Base-by-base conservation (phyloP, 306 rosid species). In the Sicyos edulis region DNA sequence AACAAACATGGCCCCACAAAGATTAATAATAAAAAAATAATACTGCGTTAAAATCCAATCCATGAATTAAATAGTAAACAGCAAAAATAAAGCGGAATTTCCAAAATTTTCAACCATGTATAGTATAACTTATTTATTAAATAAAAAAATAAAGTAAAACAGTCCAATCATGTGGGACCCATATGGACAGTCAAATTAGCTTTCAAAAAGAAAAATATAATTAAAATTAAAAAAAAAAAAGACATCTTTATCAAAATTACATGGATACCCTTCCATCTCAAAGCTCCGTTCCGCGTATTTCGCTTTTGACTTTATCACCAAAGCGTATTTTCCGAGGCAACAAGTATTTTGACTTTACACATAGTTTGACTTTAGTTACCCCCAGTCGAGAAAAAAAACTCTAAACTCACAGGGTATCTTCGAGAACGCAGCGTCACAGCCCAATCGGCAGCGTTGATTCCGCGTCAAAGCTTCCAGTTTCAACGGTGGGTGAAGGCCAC, bases 251-350 rank as follows among this genome's bases (percentile, higher is more conserved):
- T 9, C 70, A 66, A 66, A 66, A 66, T 66, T 66, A 66, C 54
- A 66, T 66, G 6, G 37, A 66, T 66, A 44, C 71, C 71, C 71
- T 45, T 66, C 71, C 52, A 21, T 34, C 71, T 10, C 16, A n/a
- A 9, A 1, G 53, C 2, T 54, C 5, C 37, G 37, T 32, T 32
- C 37, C 37, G 37, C 40, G 22, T 21, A 11, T 40, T 16, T 40
- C 37, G n/a, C 3, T 44, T 42, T 64, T 26, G 52, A 64, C 70
- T 44, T 65, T 14, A 1, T 9, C 1, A 37, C 22, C 14, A 3
- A 16, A 4, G 50, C 37, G 37, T 44, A 4, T 5, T 11, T 17
- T 65, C 52, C 37, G 54, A 66, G 37, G 54, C 29, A 26, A 26
- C 29, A 26, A 26, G 29, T 26, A 3, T 40, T 64, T 64, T 64